A percentile compares a stretch with the other conserved stretches of the same genome.
phyloP scores from a whole-genome alignment of 257 asterid species.

The Nicotiana noctiflora region DNA sequence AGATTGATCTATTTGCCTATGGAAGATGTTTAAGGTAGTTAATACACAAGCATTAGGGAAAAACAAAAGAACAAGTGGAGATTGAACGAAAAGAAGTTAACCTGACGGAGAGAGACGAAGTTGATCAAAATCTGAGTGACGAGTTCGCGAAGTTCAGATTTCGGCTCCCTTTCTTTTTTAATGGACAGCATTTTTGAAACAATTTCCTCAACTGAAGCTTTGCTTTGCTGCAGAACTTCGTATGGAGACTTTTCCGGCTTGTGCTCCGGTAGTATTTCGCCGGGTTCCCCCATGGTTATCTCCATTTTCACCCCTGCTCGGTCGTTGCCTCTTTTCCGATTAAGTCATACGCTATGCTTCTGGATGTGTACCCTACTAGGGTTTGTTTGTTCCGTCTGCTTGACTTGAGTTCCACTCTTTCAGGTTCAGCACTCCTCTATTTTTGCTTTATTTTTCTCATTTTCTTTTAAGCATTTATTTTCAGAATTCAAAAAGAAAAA shows the following conservation, averaged over 20 bases:
- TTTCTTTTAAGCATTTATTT: background rate
- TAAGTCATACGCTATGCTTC: background rate
- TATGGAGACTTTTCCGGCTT: constrained; percentile 64
- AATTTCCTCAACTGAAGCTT: constrained; percentile 56
- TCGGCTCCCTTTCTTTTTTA: constrained; percentile 53
- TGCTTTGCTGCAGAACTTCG: constrained; percentile 57
- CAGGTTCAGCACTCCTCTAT: background rate
- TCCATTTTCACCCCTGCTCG: constrained; percentile 28
- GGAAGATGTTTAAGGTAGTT: constrained; percentile 11
- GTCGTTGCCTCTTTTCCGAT: background rate
- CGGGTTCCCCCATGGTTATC: constrained; percentile 74
- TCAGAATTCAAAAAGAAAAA: background rate
- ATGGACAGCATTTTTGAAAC: constrained; percentile 61
- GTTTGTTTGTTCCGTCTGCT: background rate
- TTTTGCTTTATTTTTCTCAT: background rate
- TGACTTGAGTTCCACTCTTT: background rate
- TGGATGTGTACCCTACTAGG: background rate
- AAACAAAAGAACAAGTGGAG: background rate
- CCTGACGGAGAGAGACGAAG: constrained; percentile 90
- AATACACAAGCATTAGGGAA: background rate
- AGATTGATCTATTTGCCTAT: constrained; percentile 92
- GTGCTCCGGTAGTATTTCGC: constrained; percentile 86
- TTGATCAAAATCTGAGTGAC: constrained; percentile 73
- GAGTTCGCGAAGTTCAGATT: constrained; percentile 60
- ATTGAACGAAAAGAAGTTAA: constrained; percentile 12